phyloP scores from a whole-genome alignment of 164 flowering plant species.

The Stephania japonica region DNA sequence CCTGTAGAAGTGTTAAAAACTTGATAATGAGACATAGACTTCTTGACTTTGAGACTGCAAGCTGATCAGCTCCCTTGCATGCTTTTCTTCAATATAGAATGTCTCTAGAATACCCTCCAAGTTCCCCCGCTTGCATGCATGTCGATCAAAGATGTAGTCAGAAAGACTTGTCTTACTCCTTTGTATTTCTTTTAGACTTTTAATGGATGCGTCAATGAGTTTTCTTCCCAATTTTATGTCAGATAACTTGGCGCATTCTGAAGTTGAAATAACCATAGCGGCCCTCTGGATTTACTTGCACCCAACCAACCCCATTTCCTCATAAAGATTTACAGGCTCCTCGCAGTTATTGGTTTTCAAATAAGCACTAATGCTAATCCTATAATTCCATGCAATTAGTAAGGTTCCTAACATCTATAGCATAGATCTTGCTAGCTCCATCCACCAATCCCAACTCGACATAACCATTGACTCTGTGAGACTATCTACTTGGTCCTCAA shows the following conservation, averaged over 20 bases:
- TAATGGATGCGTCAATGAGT: conserved; percentile 18
- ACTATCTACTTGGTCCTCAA: conserved; percentile 11
- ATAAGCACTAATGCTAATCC: conserved; percentile 28
- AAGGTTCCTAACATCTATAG: conserved; percentile 21
- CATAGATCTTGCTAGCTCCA: conserved; percentile 24
- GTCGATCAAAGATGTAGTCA: conserved; percentile 28
- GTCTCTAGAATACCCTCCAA: conserved; percentile 19
- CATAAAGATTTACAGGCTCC: conserved; percentile 24
- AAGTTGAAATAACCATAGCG: conserved; percentile 22
- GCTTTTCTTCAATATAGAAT: conserved; percentile 24
- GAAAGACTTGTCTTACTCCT: conserved; percentile 17
- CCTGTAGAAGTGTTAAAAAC: conserved; percentile 27
- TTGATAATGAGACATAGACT: conserved; percentile 21
- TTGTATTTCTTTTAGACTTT: conserved; percentile 19
- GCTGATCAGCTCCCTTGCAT: conserved; percentile 21
- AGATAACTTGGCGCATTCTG: conserved; percentile 23
- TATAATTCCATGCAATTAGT: conserved; percentile 26
- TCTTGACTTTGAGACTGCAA: conserved; percentile 17
- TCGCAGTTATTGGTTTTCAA: conserved; percentile 17
- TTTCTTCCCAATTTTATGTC: conserved; percentile 21
- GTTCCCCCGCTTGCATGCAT: conserved; percentile 37
- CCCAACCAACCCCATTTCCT: conserved; percentile 18
- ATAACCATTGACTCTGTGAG: conserved; percentile 27
- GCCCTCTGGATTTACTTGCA: conserved; percentile 21
- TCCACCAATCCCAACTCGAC: conserved; percentile 21